A percentile compares a stretch with the other conserved stretches of the same genome.
Evolutionary conservation across 305 asterid genomes (phyloP).

Genomic region (Solanum hybrid): DNA sequence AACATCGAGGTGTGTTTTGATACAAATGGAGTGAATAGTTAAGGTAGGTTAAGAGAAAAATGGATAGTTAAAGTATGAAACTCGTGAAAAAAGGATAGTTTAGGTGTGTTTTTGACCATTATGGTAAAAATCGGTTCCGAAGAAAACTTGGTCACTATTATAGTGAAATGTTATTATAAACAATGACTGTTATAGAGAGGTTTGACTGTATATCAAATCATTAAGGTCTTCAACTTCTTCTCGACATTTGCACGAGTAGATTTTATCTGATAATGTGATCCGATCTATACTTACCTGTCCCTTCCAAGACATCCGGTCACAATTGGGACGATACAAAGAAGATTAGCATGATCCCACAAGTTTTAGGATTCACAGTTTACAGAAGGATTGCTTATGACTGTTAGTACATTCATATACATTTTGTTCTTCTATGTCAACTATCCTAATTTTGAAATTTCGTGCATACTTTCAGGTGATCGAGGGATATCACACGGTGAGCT

Average conservation of each 20-base stretch:
- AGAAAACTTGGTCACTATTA: not conserved
- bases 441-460: not conserved
- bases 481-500: slow-evolving; percentile 50
- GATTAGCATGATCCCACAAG: slow-evolving; percentile 28
- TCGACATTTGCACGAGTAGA: not conserved
- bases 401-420: not conserved
- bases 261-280: not conserved
- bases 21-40: not conserved
- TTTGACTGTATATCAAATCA: not conserved
- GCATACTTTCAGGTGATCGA: slow-evolving; percentile 51
- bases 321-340: slow-evolving; percentile 31
- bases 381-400: not conserved
- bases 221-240: not conserved
- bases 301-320: slow-evolving; percentile 23
- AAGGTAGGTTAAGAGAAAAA: not conserved
- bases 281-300: not conserved
- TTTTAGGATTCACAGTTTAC: not conserved
- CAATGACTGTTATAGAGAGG: not conserved
- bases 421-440: not conserved
- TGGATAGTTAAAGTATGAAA: not conserved
- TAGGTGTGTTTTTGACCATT: too few species aligned
- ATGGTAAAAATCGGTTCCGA: not conserved
- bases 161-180: not conserved
- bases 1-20: not conserved
- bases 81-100: not conserved